Evolutionary conservation across 805 yeast species (phyloP).

Genomic region (Sugiyamaella lignohabitans): DNA sequence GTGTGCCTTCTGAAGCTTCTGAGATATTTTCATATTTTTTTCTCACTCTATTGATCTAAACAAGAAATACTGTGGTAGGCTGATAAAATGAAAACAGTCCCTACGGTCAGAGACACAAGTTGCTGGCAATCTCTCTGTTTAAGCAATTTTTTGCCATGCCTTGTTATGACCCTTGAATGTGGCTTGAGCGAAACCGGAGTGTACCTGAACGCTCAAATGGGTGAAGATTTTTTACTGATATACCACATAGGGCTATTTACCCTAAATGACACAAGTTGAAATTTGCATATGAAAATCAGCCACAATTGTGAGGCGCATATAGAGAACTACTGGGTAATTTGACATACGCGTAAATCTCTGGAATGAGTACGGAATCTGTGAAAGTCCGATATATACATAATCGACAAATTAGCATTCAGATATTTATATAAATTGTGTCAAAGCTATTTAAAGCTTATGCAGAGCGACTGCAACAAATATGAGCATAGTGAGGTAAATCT

Average conservation of each 20-base stretch:
- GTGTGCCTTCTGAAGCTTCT: conserved; percentile 40
- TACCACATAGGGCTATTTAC: neutral
- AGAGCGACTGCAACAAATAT: no score
- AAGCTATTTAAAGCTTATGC: no score
- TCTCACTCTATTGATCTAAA: neutral
- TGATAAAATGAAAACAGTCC: neutral
- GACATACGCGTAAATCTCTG: no score
- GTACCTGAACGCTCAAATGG: neutral
- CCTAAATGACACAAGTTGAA: neutral
- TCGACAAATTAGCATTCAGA: no score
- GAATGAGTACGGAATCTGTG: no score
- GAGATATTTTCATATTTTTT: conserved; percentile 39
- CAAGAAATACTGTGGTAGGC: neutral
- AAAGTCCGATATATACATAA: no score
- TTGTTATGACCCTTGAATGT: neutral
- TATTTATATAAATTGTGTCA: no score
- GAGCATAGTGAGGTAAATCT: no score
- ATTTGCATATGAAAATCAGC: neutral
- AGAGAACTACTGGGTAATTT: no score
- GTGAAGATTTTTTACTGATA: neutral
- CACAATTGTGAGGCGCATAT: neutral
- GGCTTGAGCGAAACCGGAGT: neutral
- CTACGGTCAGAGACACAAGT: no score
- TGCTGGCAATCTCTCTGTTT: no score
- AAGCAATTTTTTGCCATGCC: no score